Percentiles rank a stretch among this genome's conserved stretches.
Evolutionary conservation across 768 basidiomycete species (phyloP).

Genomic region (Podaxis sp.): DNA sequence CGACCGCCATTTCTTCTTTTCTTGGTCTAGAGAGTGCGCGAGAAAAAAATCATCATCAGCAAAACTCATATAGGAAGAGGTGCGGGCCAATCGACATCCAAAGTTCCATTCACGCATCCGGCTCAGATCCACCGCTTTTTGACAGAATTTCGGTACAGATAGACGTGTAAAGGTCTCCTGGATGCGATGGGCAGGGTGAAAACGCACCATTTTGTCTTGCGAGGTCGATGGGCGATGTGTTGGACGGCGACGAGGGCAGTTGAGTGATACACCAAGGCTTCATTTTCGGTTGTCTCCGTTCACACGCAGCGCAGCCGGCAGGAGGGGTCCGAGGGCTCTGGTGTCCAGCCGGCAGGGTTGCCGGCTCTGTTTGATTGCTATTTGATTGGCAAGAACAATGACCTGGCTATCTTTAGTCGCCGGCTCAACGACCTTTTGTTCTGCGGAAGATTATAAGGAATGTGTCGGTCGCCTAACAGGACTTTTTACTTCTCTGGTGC

Average conservation of each 20-base stretch:
- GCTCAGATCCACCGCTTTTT: slow-evolving; percentile 21
- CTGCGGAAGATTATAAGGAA: background rate
- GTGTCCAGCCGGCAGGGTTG: background rate
- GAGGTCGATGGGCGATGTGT: slow-evolving; percentile 33
- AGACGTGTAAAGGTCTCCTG: background rate
- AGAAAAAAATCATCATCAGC: background rate
- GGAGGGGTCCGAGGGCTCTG: too few species aligned
- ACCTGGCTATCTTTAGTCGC: background rate
- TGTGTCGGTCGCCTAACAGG: background rate
- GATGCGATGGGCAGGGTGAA: slow-evolving; percentile 13
- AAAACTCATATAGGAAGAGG: background rate
- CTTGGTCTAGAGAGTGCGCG: slow-evolving; percentile 68
- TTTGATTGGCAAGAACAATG: background rate
- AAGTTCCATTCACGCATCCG: slow-evolving; percentile 30
- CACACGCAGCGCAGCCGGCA: slow-evolving; percentile 19
- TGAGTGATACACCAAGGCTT: slow-evolving; percentile 19
- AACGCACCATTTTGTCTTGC: slow-evolving; percentile 39
- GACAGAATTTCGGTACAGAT: slow-evolving; percentile 12
- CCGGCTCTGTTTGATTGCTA: background rate
- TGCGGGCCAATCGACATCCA: slow-evolving; percentile 29
- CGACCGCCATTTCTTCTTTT: slow-evolving; percentile 99
- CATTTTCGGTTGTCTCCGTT: slow-evolving; percentile 24
- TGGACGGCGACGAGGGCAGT: slow-evolving; percentile 27
- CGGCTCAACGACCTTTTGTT: slow-evolving; percentile 5
- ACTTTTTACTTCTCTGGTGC: background rate